These are phyloP conservation scores for Ophiostoma angusticollis DNA, from an alignment of 2,329 filamentous ascomycete genomes.

Conservation along the genomic window DNA sequence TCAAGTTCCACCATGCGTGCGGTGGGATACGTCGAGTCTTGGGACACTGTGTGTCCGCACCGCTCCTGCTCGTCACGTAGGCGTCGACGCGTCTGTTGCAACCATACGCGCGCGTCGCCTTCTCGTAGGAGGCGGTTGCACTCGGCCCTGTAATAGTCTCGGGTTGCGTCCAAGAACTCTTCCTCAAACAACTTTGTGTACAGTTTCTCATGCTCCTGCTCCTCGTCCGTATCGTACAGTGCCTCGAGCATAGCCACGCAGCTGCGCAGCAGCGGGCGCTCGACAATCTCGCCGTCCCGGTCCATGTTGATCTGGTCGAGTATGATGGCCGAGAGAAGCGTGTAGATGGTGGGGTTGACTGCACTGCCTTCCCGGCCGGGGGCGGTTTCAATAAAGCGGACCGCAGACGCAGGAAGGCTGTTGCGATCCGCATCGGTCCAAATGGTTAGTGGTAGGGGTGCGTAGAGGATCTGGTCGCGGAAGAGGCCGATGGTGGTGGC, in stretches of 20 bases:
- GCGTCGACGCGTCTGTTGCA: constrained; percentile 60
- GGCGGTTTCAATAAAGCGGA: too few relatives aligned
- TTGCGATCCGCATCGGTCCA: constrained; percentile 7
- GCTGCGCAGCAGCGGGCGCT: constrained; percentile 67
- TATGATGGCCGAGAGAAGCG: constrained; percentile 68
- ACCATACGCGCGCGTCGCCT: constrained; percentile 70
- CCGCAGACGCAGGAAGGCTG: too few relatives aligned
- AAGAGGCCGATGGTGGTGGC: constrained; percentile 76
- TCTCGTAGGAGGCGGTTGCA: constrained; percentile 62
- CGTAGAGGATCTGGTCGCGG: constrained; percentile 68
- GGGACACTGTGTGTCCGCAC: constrained; percentile 69
- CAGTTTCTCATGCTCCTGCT: constrained; percentile 65
- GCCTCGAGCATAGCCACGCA: constrained; percentile 83
- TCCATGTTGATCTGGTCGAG: constrained; percentile 90
- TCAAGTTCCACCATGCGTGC: constrained; percentile 65
- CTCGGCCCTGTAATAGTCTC: constrained; percentile 62
- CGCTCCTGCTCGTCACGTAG: constrained; percentile 71
- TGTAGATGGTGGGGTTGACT: constrained; percentile 50
- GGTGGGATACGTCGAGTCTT: constrained; percentile 60
- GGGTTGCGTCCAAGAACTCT: constrained; percentile 58
- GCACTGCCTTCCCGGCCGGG: too few relatives aligned
- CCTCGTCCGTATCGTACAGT: constrained; percentile 69
- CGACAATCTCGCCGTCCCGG: constrained; percentile 76
- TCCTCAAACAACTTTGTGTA: constrained; percentile 77
- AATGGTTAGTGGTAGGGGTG: constrained; percentile 18